Conservation (phyloP, 225 moss, liverwort and hornwort genomes). For the Sphagnum contortum region DNA sequence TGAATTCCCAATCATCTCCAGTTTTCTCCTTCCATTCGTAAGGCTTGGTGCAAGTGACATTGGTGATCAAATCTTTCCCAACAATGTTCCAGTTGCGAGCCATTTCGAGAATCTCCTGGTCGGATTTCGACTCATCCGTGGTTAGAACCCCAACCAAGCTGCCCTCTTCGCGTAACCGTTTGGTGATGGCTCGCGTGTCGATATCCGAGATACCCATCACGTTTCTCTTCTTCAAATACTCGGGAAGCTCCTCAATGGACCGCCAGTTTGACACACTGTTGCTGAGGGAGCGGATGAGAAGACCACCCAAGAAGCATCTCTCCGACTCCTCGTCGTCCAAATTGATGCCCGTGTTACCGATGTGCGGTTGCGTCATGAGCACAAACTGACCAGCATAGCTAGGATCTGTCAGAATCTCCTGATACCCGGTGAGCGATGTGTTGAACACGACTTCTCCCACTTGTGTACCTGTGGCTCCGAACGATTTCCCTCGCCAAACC, state of each 20-base stretch:
- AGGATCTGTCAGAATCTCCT: conserved; percentile 94
- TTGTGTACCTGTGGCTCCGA: conserved; percentile 87
- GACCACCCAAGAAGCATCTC: conserved; percentile 70
- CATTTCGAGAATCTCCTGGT: conserved; percentile 61
- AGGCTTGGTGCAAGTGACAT: conserved; percentile 75
- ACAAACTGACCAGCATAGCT: conserved; percentile 99
- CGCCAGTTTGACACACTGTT: conserved; percentile 96
- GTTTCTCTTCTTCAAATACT: conserved; percentile 73
- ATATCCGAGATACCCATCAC: conserved; percentile 94
- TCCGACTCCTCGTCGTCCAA: conserved; percentile 83
- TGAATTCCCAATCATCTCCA: conserved; percentile 81
- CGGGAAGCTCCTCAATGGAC: conserved; percentile 60
- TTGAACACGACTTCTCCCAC: conserved; percentile 98
- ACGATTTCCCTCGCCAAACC: conserved; percentile 85
- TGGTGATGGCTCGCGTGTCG: conserved; percentile 90
- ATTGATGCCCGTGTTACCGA: conserved; percentile 94
- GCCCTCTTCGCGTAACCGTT: conserved; percentile 80
- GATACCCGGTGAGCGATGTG: conserved; percentile 98
- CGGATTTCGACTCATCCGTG: conserved; percentile 64
- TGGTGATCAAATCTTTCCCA: conserved; percentile 93
- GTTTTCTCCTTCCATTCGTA: conserved; percentile 87
- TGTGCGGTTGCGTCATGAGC: conserved; percentile 97
- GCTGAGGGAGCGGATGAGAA: conserved; percentile 76
- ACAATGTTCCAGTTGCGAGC: conserved; percentile 33
- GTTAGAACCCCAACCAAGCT: conserved; percentile 87